Evolutionary conservation across 108 stramenopile genomes (phyloP), one percentile per base, ranked within the genome.

Genomic region (Fragilaria crotonensis): DNA sequence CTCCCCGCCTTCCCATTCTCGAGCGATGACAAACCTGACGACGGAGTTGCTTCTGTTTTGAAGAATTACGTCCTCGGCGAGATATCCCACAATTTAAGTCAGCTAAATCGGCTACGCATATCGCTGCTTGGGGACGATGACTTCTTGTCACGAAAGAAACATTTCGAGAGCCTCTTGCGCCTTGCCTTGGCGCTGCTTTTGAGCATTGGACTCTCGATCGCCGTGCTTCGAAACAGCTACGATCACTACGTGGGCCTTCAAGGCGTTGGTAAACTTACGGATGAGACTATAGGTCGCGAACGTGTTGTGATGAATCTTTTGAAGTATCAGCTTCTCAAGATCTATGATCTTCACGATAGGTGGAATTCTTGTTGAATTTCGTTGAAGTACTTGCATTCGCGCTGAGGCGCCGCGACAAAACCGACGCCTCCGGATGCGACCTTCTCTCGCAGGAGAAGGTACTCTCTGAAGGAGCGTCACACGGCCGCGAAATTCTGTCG

Each of bases 251-350:
- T 3, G n/a, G n/a, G n/a, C n/a, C n/a, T n/a, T n/a, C n/a, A n/a
- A n/a, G n/a, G n/a, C n/a, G n/a, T n/a, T n/a, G n/a, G n/a, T n/a
- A n/a, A n/a, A n/a, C n/a, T n/a, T n/a, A 3, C 3, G 26, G 25
- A 4, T 3, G 33, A 18, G 3, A 33, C 59, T 22, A 9, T 46
- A 17, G 33, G 7, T 4, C 26, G 45, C 0, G 5, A 33, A 23
- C 17, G n/a, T 4, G 53, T 57, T 32, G 28, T 5, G 25, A 19
- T 41, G 28, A 49, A 57, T 25, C 44, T 71, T 44, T 58, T 72
- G 30, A 57, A 61, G 7, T 66, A 49, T 52, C 64, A 72, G 44
- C 48, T 72, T 3, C 50, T 50, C 17, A 72, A 72, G 48, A 51
- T 66, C 2, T 66, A 66, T 33, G 60, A 72, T 32, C 14, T 72